Evolutionary conservation across 306 rosid genomes (phyloP).

Genomic region (Macrotyloma uniflorum): DNA sequence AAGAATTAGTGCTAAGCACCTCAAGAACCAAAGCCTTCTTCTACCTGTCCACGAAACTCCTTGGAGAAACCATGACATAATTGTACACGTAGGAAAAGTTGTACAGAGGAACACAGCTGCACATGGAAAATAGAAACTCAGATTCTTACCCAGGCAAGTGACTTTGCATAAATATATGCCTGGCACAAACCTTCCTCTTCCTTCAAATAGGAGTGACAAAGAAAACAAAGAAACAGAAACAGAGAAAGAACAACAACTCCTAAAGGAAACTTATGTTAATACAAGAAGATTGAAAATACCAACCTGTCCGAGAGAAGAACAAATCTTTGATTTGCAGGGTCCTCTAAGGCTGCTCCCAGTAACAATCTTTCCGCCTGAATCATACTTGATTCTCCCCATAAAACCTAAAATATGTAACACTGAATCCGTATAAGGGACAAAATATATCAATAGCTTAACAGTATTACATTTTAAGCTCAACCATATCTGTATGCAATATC

Average conservation of each 20-base stretch:
- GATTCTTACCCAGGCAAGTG: slow-evolving; percentile 27
- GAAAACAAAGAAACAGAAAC: background rate
- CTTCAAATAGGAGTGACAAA: background rate
- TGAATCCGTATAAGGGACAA: slow-evolving; percentile 9
- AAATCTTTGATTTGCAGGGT: slow-evolving; percentile 94
- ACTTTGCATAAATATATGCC: background rate
- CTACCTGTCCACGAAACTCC: slow-evolving; percentile 99
- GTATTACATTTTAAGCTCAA: background rate
- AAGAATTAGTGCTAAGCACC: slow-evolving; percentile 59
- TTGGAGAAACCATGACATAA: slow-evolving; percentile 81
- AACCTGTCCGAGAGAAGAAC: slow-evolving; percentile 96
- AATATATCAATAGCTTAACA: background rate
- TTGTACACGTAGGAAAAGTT: slow-evolving; percentile 83
- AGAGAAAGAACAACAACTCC: background rate
- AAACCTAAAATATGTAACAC: slow-evolving; percentile 43
- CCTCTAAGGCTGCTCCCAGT: slow-evolving; percentile 70
- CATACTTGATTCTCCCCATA: slow-evolving; percentile 72
- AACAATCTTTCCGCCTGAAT: slow-evolving; percentile 57
- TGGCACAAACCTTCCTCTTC: background rate
- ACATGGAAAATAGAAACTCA: slow-evolving; percentile 44
- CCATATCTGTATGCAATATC: slow-evolving; percentile 6
- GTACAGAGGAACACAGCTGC: slow-evolving; percentile 98
- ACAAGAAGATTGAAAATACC: background rate
- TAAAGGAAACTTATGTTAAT: background rate
- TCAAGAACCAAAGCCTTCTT: slow-evolving; percentile 59